Evolutionary conservation across 495 filamentous ascomycete genomes (phyloP).

Genomic region (Schizothecium vesticola): DNA sequence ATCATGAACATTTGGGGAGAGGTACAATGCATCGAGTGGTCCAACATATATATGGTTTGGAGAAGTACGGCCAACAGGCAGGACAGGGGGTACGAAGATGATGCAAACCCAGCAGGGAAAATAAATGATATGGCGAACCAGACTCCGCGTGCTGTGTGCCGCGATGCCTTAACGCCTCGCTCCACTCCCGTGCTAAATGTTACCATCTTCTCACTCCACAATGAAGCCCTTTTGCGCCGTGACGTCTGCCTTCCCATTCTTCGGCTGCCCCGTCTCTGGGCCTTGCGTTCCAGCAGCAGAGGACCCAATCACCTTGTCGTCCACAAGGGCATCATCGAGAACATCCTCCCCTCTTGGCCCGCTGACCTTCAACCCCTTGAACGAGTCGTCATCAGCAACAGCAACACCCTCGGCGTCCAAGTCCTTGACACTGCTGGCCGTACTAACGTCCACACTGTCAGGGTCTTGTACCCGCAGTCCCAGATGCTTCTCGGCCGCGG

Average conservation of each 20-base stretch:
- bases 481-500: constrained; percentile 52
- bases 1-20: background rate
- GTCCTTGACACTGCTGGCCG: constrained; percentile 47
- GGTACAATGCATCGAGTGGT: background rate
- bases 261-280: background rate
- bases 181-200: background rate
- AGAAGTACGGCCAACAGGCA: background rate
- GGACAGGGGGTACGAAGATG: background rate
- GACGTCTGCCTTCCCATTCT: constrained; percentile 3
- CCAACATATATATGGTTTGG: background rate
- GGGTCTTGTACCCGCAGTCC: constrained; percentile 59
- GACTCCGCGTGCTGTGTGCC: background rate
- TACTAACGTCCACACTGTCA: constrained; percentile 58
- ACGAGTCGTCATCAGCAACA: constrained; percentile 15
- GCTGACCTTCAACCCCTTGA: constrained; percentile 28
- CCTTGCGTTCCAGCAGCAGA: background rate
- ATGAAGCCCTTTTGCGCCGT: constrained; percentile 17
- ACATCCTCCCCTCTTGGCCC: constrained; percentile 30
- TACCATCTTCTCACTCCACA: constrained; percentile 2
- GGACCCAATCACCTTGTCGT: background rate
- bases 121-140: background rate
- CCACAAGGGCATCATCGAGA: constrained; percentile 10
- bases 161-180: constrained; percentile 1
- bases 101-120: background rate
- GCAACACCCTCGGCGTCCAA: constrained; percentile 1